Base-by-base conservation (phyloP, 2,329 filamentous ascomycete genomes). In the Pseudopithomyces chartarum region DNA sequence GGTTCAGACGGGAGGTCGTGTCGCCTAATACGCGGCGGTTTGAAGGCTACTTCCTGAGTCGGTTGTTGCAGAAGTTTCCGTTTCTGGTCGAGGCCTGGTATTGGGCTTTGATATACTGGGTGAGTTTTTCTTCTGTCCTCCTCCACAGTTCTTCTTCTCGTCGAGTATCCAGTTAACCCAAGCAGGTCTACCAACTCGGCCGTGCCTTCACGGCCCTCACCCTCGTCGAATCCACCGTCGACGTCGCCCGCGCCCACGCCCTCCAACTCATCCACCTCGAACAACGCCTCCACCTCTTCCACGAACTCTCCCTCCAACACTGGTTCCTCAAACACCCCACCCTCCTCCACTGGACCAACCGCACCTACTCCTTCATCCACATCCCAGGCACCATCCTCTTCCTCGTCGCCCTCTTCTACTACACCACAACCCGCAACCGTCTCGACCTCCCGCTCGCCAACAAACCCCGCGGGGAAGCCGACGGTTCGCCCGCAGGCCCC, bases 11-110 rank as follows among this genome's bases (percentile, higher is more conserved):
- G 45, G 76, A 80, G 32, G 78, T 89, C 19, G 78, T 78, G 6
- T 84, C 85, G 17, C 87, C 87, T 2, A 87, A 90, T 70, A 89
- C 87, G 1, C 77, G 78, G 38, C 77, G 84, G 6, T 89, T 87
- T 66, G 80, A 82, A 60, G 81, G 84, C 58, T 82, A 84, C 45
- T 74, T 88, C 12, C 77, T 90, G 49, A 89, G 86, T 69, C 81
- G 88, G 4, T 63, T 91, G 34, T 80, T 91, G 13, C 81, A 81
- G 55, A 87, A 85, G 67, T 85, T 90, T 62, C 89, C 90, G 0
- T 92, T 92, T 69, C 73, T 91, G 26, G 86, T 87, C 1, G 90
- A 92, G 74, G 87, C 85, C 39, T 91, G 88, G 88, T 91, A 91
- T 66, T 91, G 89, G 89, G 85, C 86, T 2, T 76, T 90, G 60